phyloP scores from a whole-genome alignment of 129 eudicot species.

The Deinandra increscens region DNA sequence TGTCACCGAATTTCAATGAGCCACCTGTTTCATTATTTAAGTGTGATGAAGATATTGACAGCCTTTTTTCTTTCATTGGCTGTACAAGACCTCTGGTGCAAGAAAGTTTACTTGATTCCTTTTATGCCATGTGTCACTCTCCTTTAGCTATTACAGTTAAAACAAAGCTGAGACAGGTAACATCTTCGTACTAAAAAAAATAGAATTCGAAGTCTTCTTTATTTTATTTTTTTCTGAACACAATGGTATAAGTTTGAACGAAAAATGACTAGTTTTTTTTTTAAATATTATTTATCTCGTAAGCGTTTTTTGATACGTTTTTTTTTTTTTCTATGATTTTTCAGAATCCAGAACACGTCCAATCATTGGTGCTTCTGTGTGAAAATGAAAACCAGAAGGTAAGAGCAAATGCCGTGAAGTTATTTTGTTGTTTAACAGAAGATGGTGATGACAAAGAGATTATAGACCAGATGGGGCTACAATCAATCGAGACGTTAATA shows the following conservation, averaged over 20 bases:
- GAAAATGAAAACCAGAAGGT: conserved; percentile 39
- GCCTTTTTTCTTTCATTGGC: conserved; percentile 44
- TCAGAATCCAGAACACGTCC: conserved; percentile 46
- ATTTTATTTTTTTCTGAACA: no score
- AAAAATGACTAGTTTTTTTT: no score
- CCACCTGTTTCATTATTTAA: conserved; percentile 39
- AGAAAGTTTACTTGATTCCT: conserved; percentile 49
- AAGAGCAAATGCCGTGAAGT: conserved; percentile 55
- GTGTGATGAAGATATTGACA: conserved; percentile 49
- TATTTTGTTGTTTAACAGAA: conserved; percentile 56
- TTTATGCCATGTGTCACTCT: conserved; percentile 58
- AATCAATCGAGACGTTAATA: conserved; percentile 38
- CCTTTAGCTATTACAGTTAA: conserved; percentile 47
- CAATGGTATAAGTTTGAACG: no score
- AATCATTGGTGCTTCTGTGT: conserved; percentile 43
- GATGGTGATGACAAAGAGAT: conserved; percentile 42
- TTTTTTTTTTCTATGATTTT: background rate
- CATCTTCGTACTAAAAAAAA: no score
- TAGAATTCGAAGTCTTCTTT: no score
- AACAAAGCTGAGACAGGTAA: conserved; percentile 55
- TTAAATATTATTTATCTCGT: no score
- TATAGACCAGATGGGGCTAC: conserved; percentile 39
- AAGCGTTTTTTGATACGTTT: no score
- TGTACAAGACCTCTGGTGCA: conserved; percentile 43
- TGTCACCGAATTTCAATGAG: conserved; percentile 23